phyloP scores from a whole-genome alignment of 2,329 filamentous ascomycete species.

The Hawksworthiomyces lignivorus region DNA sequence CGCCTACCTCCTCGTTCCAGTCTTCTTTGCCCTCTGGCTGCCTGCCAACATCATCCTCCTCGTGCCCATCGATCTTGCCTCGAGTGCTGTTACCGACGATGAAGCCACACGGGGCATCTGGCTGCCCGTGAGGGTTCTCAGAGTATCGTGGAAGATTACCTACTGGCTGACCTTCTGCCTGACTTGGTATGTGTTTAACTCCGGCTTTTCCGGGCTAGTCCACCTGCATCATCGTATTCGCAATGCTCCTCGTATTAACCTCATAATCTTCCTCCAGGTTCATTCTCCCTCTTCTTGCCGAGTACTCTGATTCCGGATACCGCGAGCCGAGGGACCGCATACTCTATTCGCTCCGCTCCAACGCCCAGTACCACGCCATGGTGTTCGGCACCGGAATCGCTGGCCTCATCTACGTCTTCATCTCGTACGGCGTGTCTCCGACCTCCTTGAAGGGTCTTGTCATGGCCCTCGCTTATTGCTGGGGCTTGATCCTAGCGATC shows the following conservation, averaged over 20 bases:
- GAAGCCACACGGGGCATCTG: conserved; percentile 72
- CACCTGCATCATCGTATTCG: not conserved
- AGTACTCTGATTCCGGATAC: conserved; percentile 92
- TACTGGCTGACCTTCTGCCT: conserved; percentile 96
- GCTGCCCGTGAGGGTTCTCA: conserved; percentile 68
- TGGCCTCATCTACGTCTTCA: conserved; percentile 75
- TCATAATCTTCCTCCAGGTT: conserved; percentile 48
- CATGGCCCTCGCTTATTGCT: conserved; percentile 93
- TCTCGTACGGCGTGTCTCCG: conserved; percentile 66
- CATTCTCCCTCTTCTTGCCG: conserved; percentile 84
- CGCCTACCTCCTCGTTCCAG: conserved; percentile 79
- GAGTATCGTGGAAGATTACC: conserved; percentile 87
- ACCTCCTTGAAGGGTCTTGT: conserved; percentile 71
- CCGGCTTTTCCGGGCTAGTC: not conserved
- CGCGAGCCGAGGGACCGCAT: conserved; percentile 75
- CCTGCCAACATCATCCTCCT: conserved; percentile 86
- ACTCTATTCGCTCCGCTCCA: conserved; percentile 76
- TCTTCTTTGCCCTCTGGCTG: conserved; percentile 92
- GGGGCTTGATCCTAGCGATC: conserved; percentile 84
- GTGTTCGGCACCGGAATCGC: conserved; percentile 62
- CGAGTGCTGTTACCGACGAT: conserved; percentile 66
- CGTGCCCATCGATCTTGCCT: conserved; percentile 92
- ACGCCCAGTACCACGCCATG: conserved; percentile 81
- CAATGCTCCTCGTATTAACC: not conserved
- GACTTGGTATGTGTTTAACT: conserved; percentile 61